Conservation (phyloP, 148 eudicot species). For the Spergularia marina region DNA sequence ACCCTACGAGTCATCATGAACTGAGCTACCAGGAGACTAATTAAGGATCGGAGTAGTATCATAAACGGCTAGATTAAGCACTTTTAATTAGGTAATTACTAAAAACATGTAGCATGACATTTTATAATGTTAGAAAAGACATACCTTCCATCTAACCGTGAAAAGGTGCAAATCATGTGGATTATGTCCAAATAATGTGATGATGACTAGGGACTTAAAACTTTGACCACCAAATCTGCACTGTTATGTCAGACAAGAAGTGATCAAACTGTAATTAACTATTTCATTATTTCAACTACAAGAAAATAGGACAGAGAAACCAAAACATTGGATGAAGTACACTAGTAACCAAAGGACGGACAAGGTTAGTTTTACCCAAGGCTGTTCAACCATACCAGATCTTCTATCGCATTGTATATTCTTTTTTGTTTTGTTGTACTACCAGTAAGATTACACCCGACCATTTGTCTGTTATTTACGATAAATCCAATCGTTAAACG, state of each 20-base stretch:
- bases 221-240: constrained; percentile 32
- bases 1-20: no score
- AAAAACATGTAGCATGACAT: no score
- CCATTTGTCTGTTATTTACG: no score
- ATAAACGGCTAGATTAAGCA: no score
- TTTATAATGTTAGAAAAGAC: constrained; percentile 6
- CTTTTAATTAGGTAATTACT: no score
- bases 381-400: no score
- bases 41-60: no score
- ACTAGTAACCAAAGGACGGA: not conserved
- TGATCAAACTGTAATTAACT: constrained; percentile 8
- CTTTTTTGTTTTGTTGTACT: no score
- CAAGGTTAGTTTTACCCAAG: not conserved
- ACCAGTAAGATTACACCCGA: no score
- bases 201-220: constrained; percentile 2
- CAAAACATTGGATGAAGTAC: constrained; percentile 22
- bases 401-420: no score
- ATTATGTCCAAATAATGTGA: constrained; percentile 28
- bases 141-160: constrained; percentile 17
- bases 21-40: no score
- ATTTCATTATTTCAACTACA: not conserved
- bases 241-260: constrained; percentile 21
- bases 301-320: constrained; percentile 22
- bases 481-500: no score
- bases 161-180: constrained; percentile 36